Base-by-base conservation (phyloP, 352 stramenopile species). In the Thalassiosira hispida region DNA sequence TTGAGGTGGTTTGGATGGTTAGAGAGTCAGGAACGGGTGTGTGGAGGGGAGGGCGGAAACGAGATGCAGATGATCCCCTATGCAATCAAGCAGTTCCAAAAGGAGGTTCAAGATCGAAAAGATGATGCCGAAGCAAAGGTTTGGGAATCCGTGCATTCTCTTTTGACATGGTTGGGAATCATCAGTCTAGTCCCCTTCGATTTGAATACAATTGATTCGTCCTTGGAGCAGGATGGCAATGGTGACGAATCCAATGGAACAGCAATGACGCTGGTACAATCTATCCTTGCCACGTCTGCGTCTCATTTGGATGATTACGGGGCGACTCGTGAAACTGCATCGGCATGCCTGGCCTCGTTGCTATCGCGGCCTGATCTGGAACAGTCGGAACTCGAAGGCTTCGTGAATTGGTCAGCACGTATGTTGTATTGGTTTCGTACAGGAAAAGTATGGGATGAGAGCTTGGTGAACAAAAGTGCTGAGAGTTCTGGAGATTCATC, bases 81-180 rank as follows among this genome's bases (percentile, higher is more conserved):
- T 18, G 71, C 55, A 42, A 72, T 89, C 40, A 33, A 81, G 46
- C 20, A 52, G 14, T 85, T 88, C 33, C 53, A 76, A 65, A 29
- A 59, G 46, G 18, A 68, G 23, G 49, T 81, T 16, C 52, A 79
- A 40, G 22, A 65, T 29, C 38, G 44, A 40, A 72, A 93, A 95
- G 84, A 94, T 92, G 9, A 92, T 38, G 33, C 84, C 2, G 95
- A 97, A 73, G 78, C 79, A 70, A 94, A 91, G 33, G 74, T 79
- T 12, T 98, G 95, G 95, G 85, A 96, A 81, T 95, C 90, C 6
- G 74, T 94, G 0, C 97, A 97, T 81, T 71, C 81, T 25, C 80
- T 99, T 51, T 90, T 99, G 80, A 91, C 98, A 23, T 99, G 97
- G 97, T 89, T 99, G 47, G 96, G 93, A 9, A 98, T 99, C 84